Base-by-base conservation (phyloP, 176 grass and related monocot genomes). In the Rhynchospora breviuscula region DNA sequence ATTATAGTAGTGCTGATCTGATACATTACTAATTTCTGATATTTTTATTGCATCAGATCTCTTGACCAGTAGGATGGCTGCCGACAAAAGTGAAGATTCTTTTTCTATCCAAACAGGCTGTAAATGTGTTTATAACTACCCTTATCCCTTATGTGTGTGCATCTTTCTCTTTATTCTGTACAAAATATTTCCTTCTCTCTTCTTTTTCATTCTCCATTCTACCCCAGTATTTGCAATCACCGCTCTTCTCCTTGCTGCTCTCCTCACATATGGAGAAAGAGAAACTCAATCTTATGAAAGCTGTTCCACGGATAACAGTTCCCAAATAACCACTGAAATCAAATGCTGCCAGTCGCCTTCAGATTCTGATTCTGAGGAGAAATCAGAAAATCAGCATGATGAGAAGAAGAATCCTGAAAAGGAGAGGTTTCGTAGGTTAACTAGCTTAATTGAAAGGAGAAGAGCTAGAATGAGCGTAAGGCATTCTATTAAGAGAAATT, bases 361-460 rank as follows among this genome's bases (percentile, higher is more conserved):
- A 12, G 12, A 82, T 82, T 66, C 21, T 15, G 80, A 82, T 5
- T 81, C 35, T 11, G 57, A 81, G 0, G 31, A 63, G 7, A 63
- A 63, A 33, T 82, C 45, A 67, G 62, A 82, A 49, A 82, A 82
- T 67, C 60, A 63, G 33, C 18, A 75, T 81, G 56, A 58, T 2
- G 58, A 81, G 19, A 81, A 65, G 40, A 63, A 7, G 31, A 49
- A 49, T 53, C 59, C 44, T 66, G 80, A 82, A 82, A 82, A 62
- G 31, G 80, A 82, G 21, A 82, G 80, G 43, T 82, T 82, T 23
- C 60, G 13, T 43, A 82, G 80, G 12, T 82, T 82, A 82, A 53
- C 80, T 9, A 82, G 80, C 80, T 82, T 82, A 66, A 82, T 82
- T 65, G 59, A 82, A 65, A 82, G 80, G 59, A 82, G 80, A 54